phyloP scores from a whole-genome alignment of 2,329 filamentous ascomycete species.

The Fusarium sp. region DNA sequence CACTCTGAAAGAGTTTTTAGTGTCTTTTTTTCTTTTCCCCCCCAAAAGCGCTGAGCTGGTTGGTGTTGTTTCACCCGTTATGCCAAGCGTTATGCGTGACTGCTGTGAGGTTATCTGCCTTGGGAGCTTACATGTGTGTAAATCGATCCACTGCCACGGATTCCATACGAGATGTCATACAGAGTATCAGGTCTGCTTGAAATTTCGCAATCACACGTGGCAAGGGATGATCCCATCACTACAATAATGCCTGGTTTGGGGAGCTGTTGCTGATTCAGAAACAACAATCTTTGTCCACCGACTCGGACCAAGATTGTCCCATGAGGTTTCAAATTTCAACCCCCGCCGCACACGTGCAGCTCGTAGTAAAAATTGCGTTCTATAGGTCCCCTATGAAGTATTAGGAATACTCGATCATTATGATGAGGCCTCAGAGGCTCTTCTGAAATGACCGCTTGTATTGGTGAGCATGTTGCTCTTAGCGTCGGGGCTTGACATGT shows the following conservation, averaged over 20 bases:
- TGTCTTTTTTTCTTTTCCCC: not conserved
- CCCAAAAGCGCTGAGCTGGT: constrained; percentile 2
- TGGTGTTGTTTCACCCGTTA: constrained; percentile 8
- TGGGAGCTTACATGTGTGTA: constrained; percentile 12
- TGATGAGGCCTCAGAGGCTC: constrained; percentile 15
- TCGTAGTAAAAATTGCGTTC: constrained; percentile 10
- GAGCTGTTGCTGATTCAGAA: constrained; percentile 4
- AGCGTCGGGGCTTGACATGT: constrained; percentile 40
- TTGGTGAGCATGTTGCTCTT: constrained; percentile 25
- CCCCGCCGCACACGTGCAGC: constrained; percentile 15
- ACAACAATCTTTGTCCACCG: constrained; percentile 22
- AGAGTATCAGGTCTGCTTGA: not conserved
- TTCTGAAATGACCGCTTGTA: constrained; percentile 29
- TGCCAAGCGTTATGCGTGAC: constrained; percentile 37
- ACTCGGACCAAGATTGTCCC: constrained; percentile 28
- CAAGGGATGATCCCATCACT: constrained; percentile 17
- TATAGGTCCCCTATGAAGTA: not conserved
- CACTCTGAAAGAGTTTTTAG: not conserved
- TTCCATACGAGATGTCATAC: constrained; percentile 1
- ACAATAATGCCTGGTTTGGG: not conserved
- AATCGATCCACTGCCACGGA: constrained; percentile 8
- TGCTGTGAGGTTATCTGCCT: constrained; percentile 15
- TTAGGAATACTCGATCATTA: constrained; percentile 19
- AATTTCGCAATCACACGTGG: constrained; percentile 15
- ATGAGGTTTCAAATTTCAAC: constrained; percentile 15